Evolutionary conservation across 495 filamentous ascomycete genomes (phyloP).

Genomic region (Penicillium crystallinum): DNA sequence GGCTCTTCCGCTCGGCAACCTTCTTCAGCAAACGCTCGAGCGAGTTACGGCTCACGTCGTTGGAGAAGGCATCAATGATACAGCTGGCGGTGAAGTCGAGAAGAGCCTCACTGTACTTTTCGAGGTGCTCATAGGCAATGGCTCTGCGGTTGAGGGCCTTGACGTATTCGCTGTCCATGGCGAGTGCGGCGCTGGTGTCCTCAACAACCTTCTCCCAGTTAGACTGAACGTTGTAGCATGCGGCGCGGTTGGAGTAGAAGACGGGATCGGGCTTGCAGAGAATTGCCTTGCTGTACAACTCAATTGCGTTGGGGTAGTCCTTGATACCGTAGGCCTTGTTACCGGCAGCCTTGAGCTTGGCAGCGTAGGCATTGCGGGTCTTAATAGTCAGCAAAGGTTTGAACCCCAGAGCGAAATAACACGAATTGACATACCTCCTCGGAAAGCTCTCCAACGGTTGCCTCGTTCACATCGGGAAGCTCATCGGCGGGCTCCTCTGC

Average conservation of each 20-base stretch:
- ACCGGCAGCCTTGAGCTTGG: constrained; percentile 87
- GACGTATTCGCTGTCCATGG: constrained; percentile 89
- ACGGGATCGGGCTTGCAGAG: constrained; percentile 95
- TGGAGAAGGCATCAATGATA: constrained; percentile 95
- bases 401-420: background rate
- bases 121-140: constrained; percentile 90
- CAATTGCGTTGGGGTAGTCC: constrained; percentile 85
- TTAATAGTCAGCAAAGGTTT: constrained; percentile 13
- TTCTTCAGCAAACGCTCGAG: constrained; percentile 95
- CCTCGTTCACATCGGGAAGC: constrained; percentile 80
- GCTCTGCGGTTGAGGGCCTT: constrained; percentile 96
- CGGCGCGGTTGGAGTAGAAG: constrained; percentile 97
- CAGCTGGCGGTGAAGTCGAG: constrained; percentile 98
- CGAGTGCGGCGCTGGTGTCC: constrained; percentile 90
- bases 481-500: constrained; percentile 68
- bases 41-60: constrained; percentile 77
- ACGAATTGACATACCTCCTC: constrained; percentile 49
- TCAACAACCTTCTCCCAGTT: constrained; percentile 96
- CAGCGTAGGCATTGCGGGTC: constrained; percentile 72
- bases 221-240: constrained; percentile 88
- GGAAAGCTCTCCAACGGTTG: constrained; percentile 61
- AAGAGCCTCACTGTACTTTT: constrained; percentile 86
- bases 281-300: constrained; percentile 91
- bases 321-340: constrained; percentile 95
- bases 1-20: constrained; percentile 89